phyloP scores from a whole-genome alignment of 176 grass and related monocot species.

The Oryza rufipogon region DNA sequence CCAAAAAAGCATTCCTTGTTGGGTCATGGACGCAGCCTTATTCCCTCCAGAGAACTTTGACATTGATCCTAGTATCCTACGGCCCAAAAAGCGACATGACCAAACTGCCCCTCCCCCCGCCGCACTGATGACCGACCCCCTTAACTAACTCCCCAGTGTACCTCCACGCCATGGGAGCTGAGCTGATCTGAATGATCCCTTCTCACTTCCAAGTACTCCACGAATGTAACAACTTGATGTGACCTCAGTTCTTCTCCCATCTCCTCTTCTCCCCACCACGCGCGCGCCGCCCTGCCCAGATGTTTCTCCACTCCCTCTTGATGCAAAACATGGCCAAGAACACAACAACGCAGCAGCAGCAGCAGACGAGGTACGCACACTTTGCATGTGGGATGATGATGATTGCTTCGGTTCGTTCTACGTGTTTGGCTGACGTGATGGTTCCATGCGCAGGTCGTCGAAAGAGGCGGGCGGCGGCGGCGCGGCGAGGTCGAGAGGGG shows the following conservation, averaged over 20 bases:
- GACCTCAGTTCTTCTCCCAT: conserved; percentile 16
- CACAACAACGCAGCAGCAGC: conserved; percentile 13
- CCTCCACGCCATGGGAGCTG: conserved; percentile 37
- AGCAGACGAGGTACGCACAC: conserved; percentile 45
- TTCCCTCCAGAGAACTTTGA: conserved; percentile 43
- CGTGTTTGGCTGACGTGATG: conserved; percentile 23
- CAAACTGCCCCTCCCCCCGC: conserved; percentile 29
- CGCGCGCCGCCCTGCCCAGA: conserved; percentile 37
- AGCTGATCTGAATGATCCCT: conserved; percentile 3
- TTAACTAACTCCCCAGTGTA: background rate
- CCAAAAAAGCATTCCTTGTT: conserved; percentile 44
- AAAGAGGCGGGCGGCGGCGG: conserved; percentile 29
- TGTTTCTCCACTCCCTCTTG: conserved; percentile 60
- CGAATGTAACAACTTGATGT: conserved; percentile 36
- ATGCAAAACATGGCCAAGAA: conserved; percentile 66
- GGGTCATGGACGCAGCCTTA: conserved; percentile 48
- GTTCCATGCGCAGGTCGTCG: conserved; percentile 19
- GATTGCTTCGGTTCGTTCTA: background rate
- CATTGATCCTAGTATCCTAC: conserved; percentile 26
- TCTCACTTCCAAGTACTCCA: conserved; percentile 11
- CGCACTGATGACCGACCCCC: background rate
- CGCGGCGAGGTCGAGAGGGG: background rate
- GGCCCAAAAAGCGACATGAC: conserved; percentile 13
- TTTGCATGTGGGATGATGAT: background rate
- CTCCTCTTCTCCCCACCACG: background rate